Conservation (phyloP, 129 eudicot genomes). For the Escallonia rubra region DNA sequence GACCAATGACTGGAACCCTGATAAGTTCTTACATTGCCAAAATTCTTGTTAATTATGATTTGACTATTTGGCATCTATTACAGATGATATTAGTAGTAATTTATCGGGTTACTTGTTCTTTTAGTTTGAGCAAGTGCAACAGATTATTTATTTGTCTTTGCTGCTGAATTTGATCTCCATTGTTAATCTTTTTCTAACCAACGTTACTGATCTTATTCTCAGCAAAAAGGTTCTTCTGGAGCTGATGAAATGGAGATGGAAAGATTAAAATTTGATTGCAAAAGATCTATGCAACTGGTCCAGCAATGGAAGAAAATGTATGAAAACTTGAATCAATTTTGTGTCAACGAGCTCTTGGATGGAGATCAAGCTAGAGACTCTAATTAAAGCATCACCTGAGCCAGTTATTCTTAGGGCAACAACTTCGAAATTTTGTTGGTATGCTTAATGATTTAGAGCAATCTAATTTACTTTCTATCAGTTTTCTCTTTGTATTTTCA, state of each 20-base stretch:
- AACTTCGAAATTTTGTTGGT: not conserved
- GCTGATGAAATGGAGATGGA: conserved; percentile 79
- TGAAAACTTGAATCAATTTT: conserved; percentile 63
- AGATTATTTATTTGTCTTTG: not conserved
- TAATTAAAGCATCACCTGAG: conserved; percentile 10
- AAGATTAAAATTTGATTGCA: conserved; percentile 54
- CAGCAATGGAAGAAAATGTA: conserved; percentile 86
- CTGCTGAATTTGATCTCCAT: not conserved
- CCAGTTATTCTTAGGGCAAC: not conserved
- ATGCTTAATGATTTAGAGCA: not conserved
- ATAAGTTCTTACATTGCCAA: too few species aligned
- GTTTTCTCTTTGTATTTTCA: conserved; percentile 1
- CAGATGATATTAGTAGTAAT: too few species aligned
- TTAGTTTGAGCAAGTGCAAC: too few species aligned
- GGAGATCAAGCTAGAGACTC: conserved; percentile 23
- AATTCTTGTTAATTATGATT: too few species aligned
- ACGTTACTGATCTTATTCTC: conserved; percentile 2
- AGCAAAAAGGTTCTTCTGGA: conserved; percentile 84
- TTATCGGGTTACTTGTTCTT: too few species aligned
- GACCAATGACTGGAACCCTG: too few species aligned
- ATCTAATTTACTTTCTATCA: not conserved
- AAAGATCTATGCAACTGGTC: conserved; percentile 57
- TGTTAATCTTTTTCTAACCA: not conserved
- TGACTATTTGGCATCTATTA: too few species aligned
- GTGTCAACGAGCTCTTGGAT: conserved; percentile 60